Evolutionary conservation across 441 rosid species (phyloP), one percentile per base, ranked within the genome.

Genomic region (Pelargonium cotyledonis): DNA sequence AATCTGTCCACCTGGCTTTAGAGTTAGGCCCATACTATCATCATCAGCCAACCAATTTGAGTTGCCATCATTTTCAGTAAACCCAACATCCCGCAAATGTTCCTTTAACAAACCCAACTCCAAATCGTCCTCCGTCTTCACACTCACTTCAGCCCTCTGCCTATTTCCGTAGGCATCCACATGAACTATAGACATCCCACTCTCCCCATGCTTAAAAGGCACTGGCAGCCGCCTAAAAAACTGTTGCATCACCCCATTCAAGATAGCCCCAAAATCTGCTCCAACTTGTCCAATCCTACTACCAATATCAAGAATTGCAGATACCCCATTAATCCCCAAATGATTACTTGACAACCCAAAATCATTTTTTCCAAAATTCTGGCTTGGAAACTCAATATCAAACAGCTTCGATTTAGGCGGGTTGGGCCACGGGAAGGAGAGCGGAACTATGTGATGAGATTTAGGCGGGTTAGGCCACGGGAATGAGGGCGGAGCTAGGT

Each of bases 211-310:
- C 65, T 81, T 78, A 58, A 94, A 87, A 4, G 92, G 92, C 69
- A 86, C 63, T 1, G 93, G 97, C 69, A 94, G 75, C 46, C 77
- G 80, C 76, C 94, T 82, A 65, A 84, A 86, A 63, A 94, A 85
- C 77, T 94, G 99, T 11, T 91, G 88, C 70, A 94, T 83, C 81
- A 89, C 76, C 11, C 93, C 90, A 57, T 88, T 87, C 76, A 91
- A 76, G 66, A 85, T 80, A 5, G 89, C 86, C 51, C 99, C 94
- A 6, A 94, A 84, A 11, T 26, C 96, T 9, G 86, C 82, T 68
- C 99, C 94, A 23, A 86, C 97, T 73, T 85, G 95, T 61, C 97
- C 96, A 75, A 94, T 89, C 79, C 77, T 79, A 72, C 73, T 94
- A 7, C 96, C 97, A 0, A 91, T 83, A 63, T 81, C 87, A 3